phyloP scores from a whole-genome alignment of 1,139 yeast genomes.

The Suhomyces atakaporum region DNA sequence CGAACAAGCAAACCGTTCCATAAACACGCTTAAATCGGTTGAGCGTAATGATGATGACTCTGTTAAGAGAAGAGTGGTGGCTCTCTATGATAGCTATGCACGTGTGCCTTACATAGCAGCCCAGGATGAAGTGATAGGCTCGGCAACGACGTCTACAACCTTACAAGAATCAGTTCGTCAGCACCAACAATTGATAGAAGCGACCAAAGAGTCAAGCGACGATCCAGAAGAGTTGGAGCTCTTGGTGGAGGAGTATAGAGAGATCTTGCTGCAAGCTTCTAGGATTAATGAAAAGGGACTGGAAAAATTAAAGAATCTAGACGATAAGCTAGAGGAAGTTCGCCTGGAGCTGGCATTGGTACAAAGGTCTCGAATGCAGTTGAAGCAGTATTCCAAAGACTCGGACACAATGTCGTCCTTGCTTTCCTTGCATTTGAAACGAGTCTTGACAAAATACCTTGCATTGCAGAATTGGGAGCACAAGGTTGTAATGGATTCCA shows the following conservation, averaged over 20 bases:
- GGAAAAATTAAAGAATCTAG: slow-evolving; percentile 6
- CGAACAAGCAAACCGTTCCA: slow-evolving; percentile 33
- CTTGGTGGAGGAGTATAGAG: slow-evolving; percentile 12
- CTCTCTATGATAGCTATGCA: slow-evolving; percentile 29
- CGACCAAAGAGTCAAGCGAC: neutral
- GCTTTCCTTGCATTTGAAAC: slow-evolving; percentile 20
- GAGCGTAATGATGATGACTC: slow-evolving; percentile 2
- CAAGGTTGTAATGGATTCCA: slow-evolving; percentile 21
- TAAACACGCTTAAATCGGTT: slow-evolving; percentile 15
- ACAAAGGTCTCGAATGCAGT: neutral
- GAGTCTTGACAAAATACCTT: slow-evolving; percentile 26
- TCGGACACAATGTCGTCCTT: slow-evolving; percentile 6
- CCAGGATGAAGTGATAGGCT: slow-evolving; percentile 41
- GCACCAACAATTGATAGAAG: slow-evolving; percentile 18
- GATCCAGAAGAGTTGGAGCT: slow-evolving; percentile 3
- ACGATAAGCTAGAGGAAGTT: slow-evolving; percentile 2
- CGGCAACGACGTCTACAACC: slow-evolving; percentile 34
- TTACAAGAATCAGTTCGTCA: slow-evolving; percentile 22
- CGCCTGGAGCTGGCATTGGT: slow-evolving; percentile 1
- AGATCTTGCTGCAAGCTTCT: slow-evolving; percentile 5
- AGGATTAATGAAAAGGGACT: slow-evolving; percentile 6
- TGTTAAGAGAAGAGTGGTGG: slow-evolving; percentile 16
- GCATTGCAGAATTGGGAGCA: slow-evolving; percentile 27
- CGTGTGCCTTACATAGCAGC: slow-evolving; percentile 36
- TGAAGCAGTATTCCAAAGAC: slow-evolving; percentile 3